Base-by-base conservation (phyloP, 768 basidiomycete genomes). In the Russula vinacea region DNA sequence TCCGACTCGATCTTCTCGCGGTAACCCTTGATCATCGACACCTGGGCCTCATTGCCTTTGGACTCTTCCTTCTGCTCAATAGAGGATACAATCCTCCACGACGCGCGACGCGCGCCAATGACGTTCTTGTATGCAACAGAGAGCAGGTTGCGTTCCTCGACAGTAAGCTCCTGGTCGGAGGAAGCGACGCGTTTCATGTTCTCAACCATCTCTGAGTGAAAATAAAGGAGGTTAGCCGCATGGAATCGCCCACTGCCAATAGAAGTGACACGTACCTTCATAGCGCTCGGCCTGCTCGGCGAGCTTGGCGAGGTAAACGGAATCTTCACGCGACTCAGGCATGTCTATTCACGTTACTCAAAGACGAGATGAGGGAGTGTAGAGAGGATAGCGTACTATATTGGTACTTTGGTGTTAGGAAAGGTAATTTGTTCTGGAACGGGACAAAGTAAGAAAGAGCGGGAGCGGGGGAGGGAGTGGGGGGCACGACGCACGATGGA, bases 271-370 rank as follows among this genome's bases (percentile, higher is more conserved):
- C 80, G 56, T 50, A 89, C 95, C 95, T 83, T 98, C 95, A 77
- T 98, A 98, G 56, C 96, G 95, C 85, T 98, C 95, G 73, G 96
- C 96, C 83, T 98, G 94, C 83, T 98, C 94, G 76, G 94, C 93
- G 83, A 98, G 94, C 92, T 98, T 98, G 82, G 96, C 95, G 80
- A 97, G 94, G 85, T 98, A 98, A 79, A 98, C 95, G 73, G 90
- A 93, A 79, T 95, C 92, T 86, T 95, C 94, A 75, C 94, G 92
- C 76, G 85, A 80, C 74, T 89, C 88, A 75, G 87, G 76, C 90
- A 91, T 58, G n/a, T 91, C 89, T 90, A 55, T 16, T 57, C 42
- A 65, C 47, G 39, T 55, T 29, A 10, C 22, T 59, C 37, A 62
- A 62, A 35, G 29, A 67, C 42, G 59, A 52, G 62, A 44, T 22